A percentile compares a stretch with the other conserved stretches of the same genome.
Evolutionary conservation across 2,329 filamentous ascomycete genomes (phyloP).

Genomic region (Juglanconis sp.): DNA sequence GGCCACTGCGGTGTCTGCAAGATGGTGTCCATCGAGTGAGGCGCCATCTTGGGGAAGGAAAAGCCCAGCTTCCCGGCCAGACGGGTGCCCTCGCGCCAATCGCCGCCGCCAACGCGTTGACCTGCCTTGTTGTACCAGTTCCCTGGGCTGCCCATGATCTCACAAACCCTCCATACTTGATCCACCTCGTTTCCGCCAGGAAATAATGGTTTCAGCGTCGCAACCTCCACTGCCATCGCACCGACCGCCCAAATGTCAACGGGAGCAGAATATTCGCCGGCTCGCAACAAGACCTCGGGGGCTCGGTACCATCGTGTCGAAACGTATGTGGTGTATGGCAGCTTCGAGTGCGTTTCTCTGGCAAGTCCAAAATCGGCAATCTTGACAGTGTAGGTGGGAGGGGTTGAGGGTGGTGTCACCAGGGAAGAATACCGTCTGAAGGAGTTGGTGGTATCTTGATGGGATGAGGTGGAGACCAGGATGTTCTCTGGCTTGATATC

Average conservation of each 20-base stretch:
- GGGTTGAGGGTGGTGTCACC: conserved; percentile 91
- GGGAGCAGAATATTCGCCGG: conserved; percentile 93
- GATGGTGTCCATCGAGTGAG: conserved; percentile 93
- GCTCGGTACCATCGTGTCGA: conserved; percentile 98
- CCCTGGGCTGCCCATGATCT: conserved; percentile 98
- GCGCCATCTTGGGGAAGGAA: conserved; percentile 99
- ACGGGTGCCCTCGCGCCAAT: conserved; percentile 93
- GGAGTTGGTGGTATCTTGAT: conserved; percentile 75
- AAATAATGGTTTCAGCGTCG: conserved; percentile 93
- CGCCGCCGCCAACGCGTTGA: conserved; percentile 82
- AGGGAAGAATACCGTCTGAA: conserved; percentile 91
- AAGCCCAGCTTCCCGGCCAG: conserved; percentile 95
- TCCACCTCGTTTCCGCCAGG: conserved; percentile 98
- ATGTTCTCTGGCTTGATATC: conserved; percentile 99
- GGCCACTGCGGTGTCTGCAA: conserved; percentile 91
- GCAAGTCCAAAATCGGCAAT: conserved; percentile 97
- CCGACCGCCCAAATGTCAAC: conserved; percentile 99
- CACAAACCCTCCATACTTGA: conserved; percentile 97
- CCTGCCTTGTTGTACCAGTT: conserved; percentile 97
- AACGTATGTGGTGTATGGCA: conserved; percentile 97
- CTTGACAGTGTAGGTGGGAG: conserved; percentile 92
- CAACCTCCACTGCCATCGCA: conserved; percentile 97
- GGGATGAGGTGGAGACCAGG: conserved; percentile 85
- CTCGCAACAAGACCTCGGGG: conserved; percentile 87
- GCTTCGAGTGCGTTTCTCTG: conserved; percentile 93